Percentiles rank a stretch among this genome's conserved stretches.
Evolutionary conservation across 179 eudicot species (phyloP).

Genomic region (Nepenthes alata): DNA sequence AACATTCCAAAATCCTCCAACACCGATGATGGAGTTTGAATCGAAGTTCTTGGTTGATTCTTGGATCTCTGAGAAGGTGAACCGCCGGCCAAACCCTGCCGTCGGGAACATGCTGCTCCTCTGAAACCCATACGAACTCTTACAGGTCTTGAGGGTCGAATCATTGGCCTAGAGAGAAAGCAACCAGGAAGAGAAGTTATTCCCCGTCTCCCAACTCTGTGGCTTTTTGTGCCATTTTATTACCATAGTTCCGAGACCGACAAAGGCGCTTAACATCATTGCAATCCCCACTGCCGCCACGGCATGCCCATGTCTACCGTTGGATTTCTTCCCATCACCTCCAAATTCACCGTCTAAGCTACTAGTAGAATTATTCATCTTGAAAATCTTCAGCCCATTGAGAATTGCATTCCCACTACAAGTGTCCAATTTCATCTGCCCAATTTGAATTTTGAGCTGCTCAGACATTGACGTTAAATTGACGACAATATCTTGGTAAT

Average conservation of each 20-base stretch:
- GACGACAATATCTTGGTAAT: conserved; percentile 32
- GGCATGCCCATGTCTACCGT: conserved; percentile 6
- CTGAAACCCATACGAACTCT: conserved; percentile 28
- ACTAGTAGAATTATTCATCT: conserved; percentile 27
- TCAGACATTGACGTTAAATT: conserved; percentile 17
- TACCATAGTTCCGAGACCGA: conserved; percentile 41
- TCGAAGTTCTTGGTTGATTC: conserved; percentile 64
- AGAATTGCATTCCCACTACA: conserved; percentile 28
- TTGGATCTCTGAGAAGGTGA: conserved; percentile 46
- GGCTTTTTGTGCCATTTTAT: conserved; percentile 43
- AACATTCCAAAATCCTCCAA: conserved; percentile 88
- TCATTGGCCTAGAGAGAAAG: conserved; percentile 50
- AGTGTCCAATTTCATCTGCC: conserved; percentile 17
- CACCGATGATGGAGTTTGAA: conserved; percentile 56
- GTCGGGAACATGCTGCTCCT: conserved; percentile 33
- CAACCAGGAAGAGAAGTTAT: conserved; percentile 77
- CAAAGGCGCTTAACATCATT: conserved; percentile 44
- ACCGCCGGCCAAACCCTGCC: conserved; percentile 47
- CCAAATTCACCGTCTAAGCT: conserved; percentile 38
- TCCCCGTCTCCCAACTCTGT: conserved; percentile 33
- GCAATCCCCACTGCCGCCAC: conserved; percentile 40
- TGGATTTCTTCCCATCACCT: conserved; percentile 21
- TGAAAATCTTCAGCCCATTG: conserved; percentile 33
- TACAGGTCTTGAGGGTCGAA: conserved; percentile 43
- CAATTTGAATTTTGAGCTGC: conserved; percentile 21